Evolutionary conservation across 169 alveolate species (phyloP).

Genomic region (Blepharisma undulans): DNA sequence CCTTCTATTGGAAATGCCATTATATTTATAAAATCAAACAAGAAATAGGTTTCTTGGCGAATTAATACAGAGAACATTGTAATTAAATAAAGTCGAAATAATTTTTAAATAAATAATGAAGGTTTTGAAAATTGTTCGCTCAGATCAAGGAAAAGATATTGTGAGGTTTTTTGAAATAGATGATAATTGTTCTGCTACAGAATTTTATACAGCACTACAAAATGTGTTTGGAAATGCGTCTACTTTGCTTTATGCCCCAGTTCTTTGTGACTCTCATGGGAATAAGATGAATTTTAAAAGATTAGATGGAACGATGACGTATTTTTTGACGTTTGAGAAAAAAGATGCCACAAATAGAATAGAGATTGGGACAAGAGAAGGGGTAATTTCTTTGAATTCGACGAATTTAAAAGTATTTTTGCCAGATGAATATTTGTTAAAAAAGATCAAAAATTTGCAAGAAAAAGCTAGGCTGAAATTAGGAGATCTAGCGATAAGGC

Average conservation of each 20-base stretch:
- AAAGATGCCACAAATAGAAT: not conserved
- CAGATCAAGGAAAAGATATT: not conserved
- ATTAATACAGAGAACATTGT: no score
- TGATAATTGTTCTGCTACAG: not conserved
- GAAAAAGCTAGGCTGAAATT: not conserved
- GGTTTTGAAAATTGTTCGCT: not conserved
- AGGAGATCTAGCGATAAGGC: not conserved
- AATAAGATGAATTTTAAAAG: not conserved
- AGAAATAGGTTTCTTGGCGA: no score
- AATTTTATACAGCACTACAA: not conserved
- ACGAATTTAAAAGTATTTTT: not conserved
- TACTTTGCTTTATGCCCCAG: not conserved
- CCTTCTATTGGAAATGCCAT: constrained; percentile 68
- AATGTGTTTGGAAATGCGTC: not conserved
- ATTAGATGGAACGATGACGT: not conserved
- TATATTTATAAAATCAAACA: no score
- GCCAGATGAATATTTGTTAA: not conserved
- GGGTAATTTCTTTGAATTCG: not conserved
- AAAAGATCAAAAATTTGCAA: not conserved
- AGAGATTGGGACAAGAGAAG: not conserved
- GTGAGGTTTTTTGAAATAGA: not conserved
- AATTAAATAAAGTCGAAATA: not conserved
- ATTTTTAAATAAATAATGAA: not conserved
- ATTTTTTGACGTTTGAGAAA: not conserved
- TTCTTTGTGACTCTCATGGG: not conserved